Evolutionary conservation across 2,329 filamentous ascomycete genomes (phyloP), one percentile per base, ranked within the genome.

Genomic region (Pseudopyrenochaeta lycopersici): DNA sequence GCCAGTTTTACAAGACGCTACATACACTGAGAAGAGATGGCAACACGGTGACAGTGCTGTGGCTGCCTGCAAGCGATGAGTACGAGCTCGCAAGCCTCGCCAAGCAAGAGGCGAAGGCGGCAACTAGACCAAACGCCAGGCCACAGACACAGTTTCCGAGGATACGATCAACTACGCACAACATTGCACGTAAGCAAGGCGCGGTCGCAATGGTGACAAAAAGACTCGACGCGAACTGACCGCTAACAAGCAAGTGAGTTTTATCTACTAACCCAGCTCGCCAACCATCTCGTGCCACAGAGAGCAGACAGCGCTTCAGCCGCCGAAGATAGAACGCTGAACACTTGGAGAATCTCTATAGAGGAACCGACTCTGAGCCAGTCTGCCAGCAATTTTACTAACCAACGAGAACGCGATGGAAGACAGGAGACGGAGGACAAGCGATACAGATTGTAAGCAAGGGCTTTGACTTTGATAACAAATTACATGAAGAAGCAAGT

Each of bases 281-380:
- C 36, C 23, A 48, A 36, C 33, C 30, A 46, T 20, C 50, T 53
- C 31, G 44, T 53, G 38, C 21, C 30, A 27, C 23, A 41, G 11
- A 52, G 21, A 52, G 49, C 49, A 52, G 49, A 47, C 49, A 47
- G 4, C 46, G 46, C 46, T 48, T 48, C 36, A 52, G 43, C 43
- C 36, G 43, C 49, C 36, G 49, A 47, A 47, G 49, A 52, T 52
- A 47, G 43, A 43, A 52, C 43, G 49, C 17, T 52, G 49, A 52
- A 52, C 49, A 52, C 49, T 52, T 52, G 31, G 23, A 27, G 23
- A 27, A 27, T 27, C 23, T 27, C 23, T 27, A 27, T 27, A 9
- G 49, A 52, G 49, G 47, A 52, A 17, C 35, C 20, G 7, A 47
- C 43, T 52, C 36, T 43, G 35, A 47, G 49, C 43, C 11, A 47